Base-by-base conservation (phyloP, 129 eudicot genomes). In the Flaveria linearis region DNA sequence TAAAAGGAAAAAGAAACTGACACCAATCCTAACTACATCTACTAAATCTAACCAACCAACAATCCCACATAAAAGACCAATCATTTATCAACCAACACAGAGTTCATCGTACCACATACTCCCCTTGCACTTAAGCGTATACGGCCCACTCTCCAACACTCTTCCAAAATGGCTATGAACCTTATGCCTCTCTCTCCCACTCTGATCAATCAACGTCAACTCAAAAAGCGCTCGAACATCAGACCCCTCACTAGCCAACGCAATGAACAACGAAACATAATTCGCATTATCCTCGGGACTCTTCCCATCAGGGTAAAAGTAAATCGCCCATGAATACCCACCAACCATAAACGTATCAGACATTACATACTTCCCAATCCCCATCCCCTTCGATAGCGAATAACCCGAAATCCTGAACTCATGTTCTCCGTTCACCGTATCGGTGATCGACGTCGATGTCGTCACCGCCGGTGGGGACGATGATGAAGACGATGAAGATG, bases 201-300 rank as follows among this genome's bases (percentile, higher is more conserved):
- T 90, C 76, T 93, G 98, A 76, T 93, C 97, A 76, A 88, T 17
- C 14, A 93, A 84, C 7, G 92, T 90, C 78, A 93, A 71, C 86
- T 93, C 98, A 62, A 93, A 93, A 18, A 93, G 84, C 15, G 97
- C 98, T 56, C 98, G 80, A n/a, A 93, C 98, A 75, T 93, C 97
- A 8, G 91, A 80, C 1, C 91, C 98, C 6, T 93, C 93, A 42
- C 96, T 82, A 0, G 97, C 97, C 57, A 93, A 77, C 15, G 98
- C 98, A 68, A 93, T 90, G 23, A 93, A 93, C 79, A 90, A 70
- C 36, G 98, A 93, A 16, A 93, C 98, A 63, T 88, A 87, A 3
- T 77, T 47, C 15, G 88, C 88, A 66, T 93, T 90, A 76, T 90
- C 98, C 81, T 93, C 98, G 13, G 64, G 2, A 42, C 97, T 93